Base-by-base conservation (phyloP, 768 basidiomycete species). In the Coprinellus micaceus region DNA sequence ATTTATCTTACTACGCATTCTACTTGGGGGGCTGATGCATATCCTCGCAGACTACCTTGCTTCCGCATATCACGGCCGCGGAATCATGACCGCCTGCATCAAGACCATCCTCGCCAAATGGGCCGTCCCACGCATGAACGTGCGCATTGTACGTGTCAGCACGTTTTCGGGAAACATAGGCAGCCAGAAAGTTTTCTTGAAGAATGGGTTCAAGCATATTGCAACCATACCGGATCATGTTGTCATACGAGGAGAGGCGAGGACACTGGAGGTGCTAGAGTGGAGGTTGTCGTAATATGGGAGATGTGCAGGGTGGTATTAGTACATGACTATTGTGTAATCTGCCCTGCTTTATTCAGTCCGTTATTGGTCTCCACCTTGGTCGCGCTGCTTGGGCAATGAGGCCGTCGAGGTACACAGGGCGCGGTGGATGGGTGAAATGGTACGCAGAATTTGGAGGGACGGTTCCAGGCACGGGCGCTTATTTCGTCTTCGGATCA, bases 61-160 rank as follows among this genome's bases (percentile, higher is more conserved):
- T 12, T 57, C 66, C 3, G 65, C 62, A 13, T 62, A 68, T 50
- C 67, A 68, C 50, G 63, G 67, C 15, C 61, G 59, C 46, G 69
- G 71, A 4, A 88, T 90, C 60, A 89, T 89, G 88, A 78, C 79
- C 25, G 82, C 79, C n/a, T 85, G 78, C 0, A 56, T 89, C 40
- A 70, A 70, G 10, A 78, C 77, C 3, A 51, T 91, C 19, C 45
- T 89, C 21, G 63, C 77, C 15, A 62, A 75, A 15, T 89, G 87
- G 86, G 81, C 74, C 39, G 72, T 86, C 29, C 85, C 85, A 1
- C 73, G 82, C 40, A 87, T 89, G 85, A 75, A 77, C 1, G 75
- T 78, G 9, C 74, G 74, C 6, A 61, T 61, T 33, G 71, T 88
- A 49, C 63, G 73, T 7, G 77, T 69, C 0, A 70, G 71, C 3